These are phyloP conservation scores for Mycogone perniciosa DNA, from an alignment of 2,329 filamentous ascomycete genomes.

Conservation along the genomic window DNA sequence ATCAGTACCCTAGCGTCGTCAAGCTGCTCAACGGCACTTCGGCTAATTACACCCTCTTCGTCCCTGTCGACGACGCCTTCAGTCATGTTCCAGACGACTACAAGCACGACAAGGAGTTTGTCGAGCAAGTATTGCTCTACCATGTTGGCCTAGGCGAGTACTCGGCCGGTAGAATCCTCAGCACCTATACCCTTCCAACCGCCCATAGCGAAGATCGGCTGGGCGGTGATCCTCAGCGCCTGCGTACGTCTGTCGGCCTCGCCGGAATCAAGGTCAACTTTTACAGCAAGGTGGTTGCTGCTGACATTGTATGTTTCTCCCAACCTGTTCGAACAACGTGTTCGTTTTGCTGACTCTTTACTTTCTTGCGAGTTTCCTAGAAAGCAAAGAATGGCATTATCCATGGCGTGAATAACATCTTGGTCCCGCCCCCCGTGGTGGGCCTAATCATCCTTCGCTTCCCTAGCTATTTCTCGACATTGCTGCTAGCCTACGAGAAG, in stretches of 20 bases:
- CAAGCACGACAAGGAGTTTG: slow-evolving; percentile 58
- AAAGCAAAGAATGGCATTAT: slow-evolving; percentile 73
- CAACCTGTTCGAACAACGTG: not conserved
- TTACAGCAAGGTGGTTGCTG: slow-evolving; percentile 61
- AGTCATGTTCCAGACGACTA: slow-evolving; percentile 48
- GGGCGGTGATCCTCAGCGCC: slow-evolving; percentile 62
- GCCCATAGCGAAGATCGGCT: slow-evolving; percentile 52
- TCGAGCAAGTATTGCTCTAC: slow-evolving; percentile 66
- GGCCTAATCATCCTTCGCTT: slow-evolving; percentile 54
- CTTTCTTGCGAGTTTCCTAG: slow-evolving; percentile 28
- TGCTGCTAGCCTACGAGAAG: slow-evolving; percentile 66
- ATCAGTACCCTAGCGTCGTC: slow-evolving; percentile 66
- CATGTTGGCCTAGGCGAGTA: slow-evolving; percentile 66
- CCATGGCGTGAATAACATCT: slow-evolving; percentile 66
- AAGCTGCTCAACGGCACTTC: slow-evolving; percentile 66
- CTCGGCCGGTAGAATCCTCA: slow-evolving; percentile 58
- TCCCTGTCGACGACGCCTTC: slow-evolving; percentile 72
- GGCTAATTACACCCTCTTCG: slow-evolving; percentile 74
- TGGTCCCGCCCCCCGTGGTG: slow-evolving; percentile 67
- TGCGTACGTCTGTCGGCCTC: slow-evolving; percentile 59
- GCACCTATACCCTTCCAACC: slow-evolving; percentile 69
- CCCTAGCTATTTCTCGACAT: slow-evolving; percentile 70
- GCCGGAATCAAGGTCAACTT: slow-evolving; percentile 69
- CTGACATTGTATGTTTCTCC: slow-evolving; percentile 57
- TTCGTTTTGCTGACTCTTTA: slow-evolving; percentile 1